Conservation (phyloP, 352 stramenopile genomes). For the Pythium pyrilobum region DNA sequence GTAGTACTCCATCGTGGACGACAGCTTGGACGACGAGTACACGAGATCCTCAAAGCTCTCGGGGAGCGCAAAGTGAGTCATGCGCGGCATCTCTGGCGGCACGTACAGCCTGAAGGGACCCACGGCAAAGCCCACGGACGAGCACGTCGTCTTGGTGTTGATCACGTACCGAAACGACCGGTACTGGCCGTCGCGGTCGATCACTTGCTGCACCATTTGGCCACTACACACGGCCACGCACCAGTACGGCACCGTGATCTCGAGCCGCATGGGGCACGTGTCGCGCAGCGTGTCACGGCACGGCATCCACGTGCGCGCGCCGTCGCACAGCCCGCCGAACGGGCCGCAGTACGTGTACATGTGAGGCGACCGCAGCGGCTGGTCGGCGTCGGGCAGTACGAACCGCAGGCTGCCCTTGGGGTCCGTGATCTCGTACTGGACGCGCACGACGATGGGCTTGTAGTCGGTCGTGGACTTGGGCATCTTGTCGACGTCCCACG, state of each 20-base stretch:
- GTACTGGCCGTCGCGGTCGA: constrained; percentile 55
- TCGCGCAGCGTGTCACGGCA: constrained; percentile 72
- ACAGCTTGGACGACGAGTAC: constrained; percentile 65
- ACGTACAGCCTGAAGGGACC: constrained; percentile 74
- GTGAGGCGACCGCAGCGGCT: constrained; percentile 67
- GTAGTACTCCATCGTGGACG: constrained; percentile 76
- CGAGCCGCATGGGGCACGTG: constrained; percentile 64
- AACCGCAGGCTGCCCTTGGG: constrained; percentile 64
- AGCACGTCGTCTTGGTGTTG: constrained; percentile 79
- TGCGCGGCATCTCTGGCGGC: constrained; percentile 66
- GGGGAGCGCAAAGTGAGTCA: constrained; percentile 81
- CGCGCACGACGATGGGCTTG: constrained; percentile 58
- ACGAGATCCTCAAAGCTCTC: constrained; percentile 73
- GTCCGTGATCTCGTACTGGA: constrained; percentile 80
- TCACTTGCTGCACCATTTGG: constrained; percentile 78
- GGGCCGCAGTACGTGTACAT: constrained; percentile 86
- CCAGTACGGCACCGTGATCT: constrained; percentile 77
- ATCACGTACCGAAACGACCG: constrained; percentile 74
- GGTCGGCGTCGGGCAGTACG: constrained; percentile 60
- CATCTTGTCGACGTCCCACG: constrained; percentile 67
- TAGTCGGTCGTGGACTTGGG: constrained; percentile 64
- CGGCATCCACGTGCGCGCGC: constrained; percentile 81
- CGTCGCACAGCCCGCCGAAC: constrained; percentile 77
- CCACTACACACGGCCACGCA: constrained; percentile 79
- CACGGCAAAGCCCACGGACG: constrained; percentile 74